Base-by-base conservation (phyloP, 305 asterid species). In the Lippia alba region DNA sequence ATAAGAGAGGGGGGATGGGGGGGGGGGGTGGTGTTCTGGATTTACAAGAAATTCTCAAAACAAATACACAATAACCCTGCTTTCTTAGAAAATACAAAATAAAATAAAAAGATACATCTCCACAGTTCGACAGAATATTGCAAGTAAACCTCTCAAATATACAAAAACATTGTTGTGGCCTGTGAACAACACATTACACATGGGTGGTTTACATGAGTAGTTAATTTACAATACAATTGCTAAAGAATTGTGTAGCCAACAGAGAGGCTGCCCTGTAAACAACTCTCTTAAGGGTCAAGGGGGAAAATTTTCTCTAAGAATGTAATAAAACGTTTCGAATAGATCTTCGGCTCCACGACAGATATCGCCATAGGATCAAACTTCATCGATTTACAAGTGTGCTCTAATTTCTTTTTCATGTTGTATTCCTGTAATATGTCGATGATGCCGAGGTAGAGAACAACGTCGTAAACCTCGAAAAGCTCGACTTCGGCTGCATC, bases 361-460 rank as follows among this genome's bases (percentile, higher is more conserved):
- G 99, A 94, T 40, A 94, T 77, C 4, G 97, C 64, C 81, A 85
- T 53, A 5, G 96, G 97, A 73, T 94, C 97, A 32, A 67, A 77
- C 83, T 79, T 86, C 71, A 91, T 30, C 5, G 97, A 84, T 80
- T 94, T 94, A 76, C 73, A 89, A 0, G 79, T 68, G 59, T 87
- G 95, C 83, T 94, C 99, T 30, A 88, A 18, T 71, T 84, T 91
- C 94, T 94, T 94, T 67, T 59, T 90, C 78, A 80, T 18, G 89
- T 88, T 91, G 84, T 91, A 94, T 45, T 90, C 89, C 85, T 94
- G 99, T 69, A 94, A 68, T 80, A 91, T 85, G 76, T 94, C 99
- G 8, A 94, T 90, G 36, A 94, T 76, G 61, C 99, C 99, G 18
- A 93, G 89, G 75, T 90, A 94, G 41, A 94, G 96, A 71, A 94